Percentiles rank a stretch among this genome's conserved stretches.
Evolutionary conservation across 768 basidiomycete species (phyloP).

Genomic region (Russula earlei): DNA sequence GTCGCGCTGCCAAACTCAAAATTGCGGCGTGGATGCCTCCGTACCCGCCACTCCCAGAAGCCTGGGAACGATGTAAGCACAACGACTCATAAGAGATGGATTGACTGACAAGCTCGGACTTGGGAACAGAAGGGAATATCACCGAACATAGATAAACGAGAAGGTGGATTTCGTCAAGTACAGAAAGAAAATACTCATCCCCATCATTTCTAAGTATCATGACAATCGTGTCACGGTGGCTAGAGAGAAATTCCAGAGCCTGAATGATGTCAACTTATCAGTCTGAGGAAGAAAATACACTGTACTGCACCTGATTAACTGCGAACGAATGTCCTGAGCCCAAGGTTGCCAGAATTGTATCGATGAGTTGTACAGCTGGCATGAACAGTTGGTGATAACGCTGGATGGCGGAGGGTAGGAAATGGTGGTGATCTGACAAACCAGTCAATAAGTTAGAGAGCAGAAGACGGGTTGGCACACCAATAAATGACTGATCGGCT

Average conservation of each 20-base stretch:
- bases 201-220: conserved; percentile 72
- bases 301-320: conserved; percentile 49
- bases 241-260: conserved; percentile 74
- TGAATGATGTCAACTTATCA: conserved; percentile 24
- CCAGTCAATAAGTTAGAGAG: conserved; percentile 5
- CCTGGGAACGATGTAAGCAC: conserved; percentile 24
- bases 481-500: conserved; percentile 71
- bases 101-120: conserved; percentile 63
- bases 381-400: conserved; percentile 88
- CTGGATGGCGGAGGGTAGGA: conserved; percentile 78
- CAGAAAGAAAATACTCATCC: conserved; percentile 48
- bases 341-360: conserved; percentile 68
- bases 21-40: conserved; percentile 80
- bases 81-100: neutral
- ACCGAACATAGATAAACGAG: conserved; percentile 62
- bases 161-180: conserved; percentile 73
- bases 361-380: conserved; percentile 75
- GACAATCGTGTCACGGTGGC: conserved; percentile 75
- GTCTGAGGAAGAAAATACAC: neutral
- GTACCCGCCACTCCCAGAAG: conserved; percentile 65
- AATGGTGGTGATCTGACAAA: conserved; percentile 64
- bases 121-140: conserved; percentile 63
- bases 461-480: conserved; percentile 31
- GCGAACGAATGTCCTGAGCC: conserved; percentile 59
- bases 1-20: conserved; percentile 62